phyloP scores from a whole-genome alignment of 2,329 filamentous ascomycete species.

The Aspergillus carbonarius region DNA sequence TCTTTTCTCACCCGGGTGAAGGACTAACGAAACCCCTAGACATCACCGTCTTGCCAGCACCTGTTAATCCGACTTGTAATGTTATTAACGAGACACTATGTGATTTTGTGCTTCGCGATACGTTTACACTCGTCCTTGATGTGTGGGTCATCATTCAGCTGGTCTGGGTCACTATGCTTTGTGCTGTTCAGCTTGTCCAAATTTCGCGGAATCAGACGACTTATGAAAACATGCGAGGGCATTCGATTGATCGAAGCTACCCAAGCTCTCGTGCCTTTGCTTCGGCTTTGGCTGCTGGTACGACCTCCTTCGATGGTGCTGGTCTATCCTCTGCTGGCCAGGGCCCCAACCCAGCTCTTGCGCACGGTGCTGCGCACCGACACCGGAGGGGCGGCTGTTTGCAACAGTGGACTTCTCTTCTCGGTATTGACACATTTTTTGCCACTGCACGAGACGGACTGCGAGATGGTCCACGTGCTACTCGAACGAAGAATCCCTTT shows the following conservation, averaged over 20 bases:
- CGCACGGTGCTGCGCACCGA: conserved; percentile 50
- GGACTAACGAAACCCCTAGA: conserved; percentile 48
- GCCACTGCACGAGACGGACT: conserved; percentile 80
- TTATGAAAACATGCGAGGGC: conserved; percentile 90
- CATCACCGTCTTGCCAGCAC: conserved; percentile 58
- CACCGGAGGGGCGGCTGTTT: conserved; percentile 60
- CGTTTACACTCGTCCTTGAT: conserved; percentile 76
- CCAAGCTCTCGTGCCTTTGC: conserved; percentile 61
- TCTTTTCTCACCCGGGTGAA: background rate
- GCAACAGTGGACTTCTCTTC: conserved; percentile 75
- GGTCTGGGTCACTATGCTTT: conserved; percentile 95
- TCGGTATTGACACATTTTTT: conserved; percentile 91
- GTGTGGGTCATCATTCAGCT: conserved; percentile 82
- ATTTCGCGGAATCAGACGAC: conserved; percentile 92
- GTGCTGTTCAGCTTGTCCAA: conserved; percentile 90
- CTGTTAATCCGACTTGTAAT: conserved; percentile 61
- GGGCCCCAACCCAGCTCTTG: conserved; percentile 59
- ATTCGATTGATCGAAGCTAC: conserved; percentile 59
- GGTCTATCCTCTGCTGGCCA: conserved; percentile 68
- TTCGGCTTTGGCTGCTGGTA: conserved; percentile 67
- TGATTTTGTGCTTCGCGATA: conserved; percentile 72
- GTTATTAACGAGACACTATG: conserved; percentile 75
- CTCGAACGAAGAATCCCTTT: conserved; percentile 73
- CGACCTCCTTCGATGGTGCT: conserved; percentile 64
- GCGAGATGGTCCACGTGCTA: conserved; percentile 46